Evolutionary conservation across 495 filamentous ascomycete genomes (phyloP).

Genomic region (Trichocladium uniseriatum): DNA sequence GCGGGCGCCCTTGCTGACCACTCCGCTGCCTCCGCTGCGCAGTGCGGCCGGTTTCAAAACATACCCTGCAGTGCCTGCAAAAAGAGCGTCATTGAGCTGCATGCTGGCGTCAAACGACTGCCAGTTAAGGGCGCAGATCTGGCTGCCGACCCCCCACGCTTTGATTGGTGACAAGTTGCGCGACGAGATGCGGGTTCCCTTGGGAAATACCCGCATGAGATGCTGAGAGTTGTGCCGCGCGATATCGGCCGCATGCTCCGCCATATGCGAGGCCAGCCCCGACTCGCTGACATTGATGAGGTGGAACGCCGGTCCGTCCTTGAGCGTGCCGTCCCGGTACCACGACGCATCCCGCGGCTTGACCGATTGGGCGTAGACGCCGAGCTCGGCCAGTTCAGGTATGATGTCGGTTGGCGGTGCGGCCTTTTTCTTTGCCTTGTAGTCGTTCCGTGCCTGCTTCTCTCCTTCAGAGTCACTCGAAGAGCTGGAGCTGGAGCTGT

Average conservation of each 20-base stretch:
- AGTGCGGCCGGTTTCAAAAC: conserved; percentile 45
- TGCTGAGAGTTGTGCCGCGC: conserved; percentile 41
- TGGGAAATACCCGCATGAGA: conserved; percentile 49
- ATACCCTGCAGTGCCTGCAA: conserved; percentile 44
- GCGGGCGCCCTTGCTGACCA: conserved; percentile 18
- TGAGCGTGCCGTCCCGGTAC: conserved; percentile 29
- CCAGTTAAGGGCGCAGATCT: conserved; percentile 51
- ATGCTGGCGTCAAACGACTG: conserved; percentile 45
- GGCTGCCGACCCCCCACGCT: conserved; percentile 47
- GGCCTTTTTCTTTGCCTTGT: conserved; percentile 34
- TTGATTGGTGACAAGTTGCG: conserved; percentile 41
- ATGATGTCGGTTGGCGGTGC: conserved; percentile 32
- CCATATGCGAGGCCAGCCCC: conserved; percentile 33
- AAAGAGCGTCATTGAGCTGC: conserved; percentile 50
- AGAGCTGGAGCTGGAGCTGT: conserved; percentile 16
- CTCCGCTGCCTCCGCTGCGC: conserved; percentile 38
- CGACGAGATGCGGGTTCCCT: conserved; percentile 47
- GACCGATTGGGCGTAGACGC: conserved; percentile 48
- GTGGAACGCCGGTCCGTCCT: conserved; percentile 40
- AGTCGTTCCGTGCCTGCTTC: conserved; percentile 29
- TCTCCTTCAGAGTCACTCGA: conserved; percentile 35
- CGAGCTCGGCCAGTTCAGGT: conserved; percentile 44
- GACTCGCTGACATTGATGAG: conserved; percentile 50
- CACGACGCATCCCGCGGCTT: conserved; percentile 46
- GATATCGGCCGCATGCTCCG: conserved; percentile 29